Conservation (phyloP, 768 basidiomycete species). For the Mycena galopus region DNA sequence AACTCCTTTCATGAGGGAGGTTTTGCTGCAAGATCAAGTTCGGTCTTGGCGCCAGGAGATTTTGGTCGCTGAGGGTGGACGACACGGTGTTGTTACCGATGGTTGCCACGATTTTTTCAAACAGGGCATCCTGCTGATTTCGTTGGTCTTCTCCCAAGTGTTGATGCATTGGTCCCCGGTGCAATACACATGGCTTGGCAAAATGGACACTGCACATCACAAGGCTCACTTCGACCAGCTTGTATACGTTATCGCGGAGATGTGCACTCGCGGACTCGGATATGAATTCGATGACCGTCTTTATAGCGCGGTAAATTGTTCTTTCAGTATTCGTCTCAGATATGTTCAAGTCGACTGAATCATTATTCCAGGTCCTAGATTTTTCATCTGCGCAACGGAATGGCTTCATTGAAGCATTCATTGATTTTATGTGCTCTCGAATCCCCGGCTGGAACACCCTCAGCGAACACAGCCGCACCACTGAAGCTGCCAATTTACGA, state of each 20-base stretch:
- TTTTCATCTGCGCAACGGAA: conserved; percentile 20
- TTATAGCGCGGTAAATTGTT: neutral
- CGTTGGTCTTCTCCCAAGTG: conserved; percentile 9
- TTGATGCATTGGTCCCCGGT: neutral
- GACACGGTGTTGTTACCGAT: conserved; percentile 11
- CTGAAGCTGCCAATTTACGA: neutral
- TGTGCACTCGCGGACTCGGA: neutral
- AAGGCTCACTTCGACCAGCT: conserved; percentile 20
- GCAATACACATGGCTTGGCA: conserved; percentile 16
- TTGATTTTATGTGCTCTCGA: conserved; percentile 4
- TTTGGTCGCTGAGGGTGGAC: too few species aligned
- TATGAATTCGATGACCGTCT: conserved; percentile 3
- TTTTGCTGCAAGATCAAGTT: neutral
- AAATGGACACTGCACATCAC: conserved; percentile 12
- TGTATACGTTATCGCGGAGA: neutral
- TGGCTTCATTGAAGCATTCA: conserved; percentile 8
- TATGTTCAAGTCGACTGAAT: neutral
- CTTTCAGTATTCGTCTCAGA: too few species aligned
- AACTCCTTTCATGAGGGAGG: conserved; percentile 20
- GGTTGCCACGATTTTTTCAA: conserved; percentile 19
- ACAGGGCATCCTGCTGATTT: conserved; percentile 10
- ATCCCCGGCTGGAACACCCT: conserved; percentile 17
- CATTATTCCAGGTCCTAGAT: conserved; percentile 10
- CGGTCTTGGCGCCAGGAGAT: neutral
- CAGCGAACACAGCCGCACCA: neutral